Percentiles rank a stretch among this genome's conserved stretches.
These are phyloP conservation scores for Rhizopus delemar DNA, from an alignment of 371 early-diverging fungal species.

Conservation along the genomic window DNA sequence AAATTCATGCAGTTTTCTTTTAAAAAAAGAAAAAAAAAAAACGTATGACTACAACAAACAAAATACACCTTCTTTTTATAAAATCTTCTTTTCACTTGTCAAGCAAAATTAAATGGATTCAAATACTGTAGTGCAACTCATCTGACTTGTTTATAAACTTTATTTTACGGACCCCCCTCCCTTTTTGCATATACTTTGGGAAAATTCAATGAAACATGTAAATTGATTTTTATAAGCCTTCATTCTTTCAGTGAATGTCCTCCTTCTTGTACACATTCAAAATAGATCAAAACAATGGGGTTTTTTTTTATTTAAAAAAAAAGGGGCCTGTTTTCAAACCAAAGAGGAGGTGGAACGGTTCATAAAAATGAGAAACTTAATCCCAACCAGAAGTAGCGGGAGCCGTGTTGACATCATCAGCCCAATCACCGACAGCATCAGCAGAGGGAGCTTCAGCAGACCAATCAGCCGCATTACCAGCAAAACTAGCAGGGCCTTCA, in stretches of 20 bases:
- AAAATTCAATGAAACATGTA: no score
- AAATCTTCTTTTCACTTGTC: background rate
- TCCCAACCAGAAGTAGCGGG: conserved; percentile 24
- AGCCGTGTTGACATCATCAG: conserved; percentile 29
- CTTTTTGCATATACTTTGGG: no score
- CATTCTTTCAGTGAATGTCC: no score
- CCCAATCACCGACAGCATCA: conserved; percentile 33
- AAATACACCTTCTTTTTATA: background rate
- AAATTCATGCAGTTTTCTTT: background rate
- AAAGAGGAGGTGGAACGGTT: no score
- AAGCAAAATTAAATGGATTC: no score
- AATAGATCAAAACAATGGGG: background rate
- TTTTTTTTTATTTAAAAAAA: background rate
- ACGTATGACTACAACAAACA: background rate
- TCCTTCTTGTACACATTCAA: background rate
- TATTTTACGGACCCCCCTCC: no score
- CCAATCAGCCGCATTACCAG: conserved; percentile 52
- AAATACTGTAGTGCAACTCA: no score
- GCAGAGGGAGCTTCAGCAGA: conserved; percentile 25
- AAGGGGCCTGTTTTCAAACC: background rate
- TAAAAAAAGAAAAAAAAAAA: background rate
- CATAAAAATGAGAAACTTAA: conserved; percentile 11
- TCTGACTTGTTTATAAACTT: no score
- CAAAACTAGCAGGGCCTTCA: conserved; percentile 36
- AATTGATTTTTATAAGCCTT: no score